phyloP scores from a whole-genome alignment of 1,139 yeast species.

The Candida neerlandica region DNA sequence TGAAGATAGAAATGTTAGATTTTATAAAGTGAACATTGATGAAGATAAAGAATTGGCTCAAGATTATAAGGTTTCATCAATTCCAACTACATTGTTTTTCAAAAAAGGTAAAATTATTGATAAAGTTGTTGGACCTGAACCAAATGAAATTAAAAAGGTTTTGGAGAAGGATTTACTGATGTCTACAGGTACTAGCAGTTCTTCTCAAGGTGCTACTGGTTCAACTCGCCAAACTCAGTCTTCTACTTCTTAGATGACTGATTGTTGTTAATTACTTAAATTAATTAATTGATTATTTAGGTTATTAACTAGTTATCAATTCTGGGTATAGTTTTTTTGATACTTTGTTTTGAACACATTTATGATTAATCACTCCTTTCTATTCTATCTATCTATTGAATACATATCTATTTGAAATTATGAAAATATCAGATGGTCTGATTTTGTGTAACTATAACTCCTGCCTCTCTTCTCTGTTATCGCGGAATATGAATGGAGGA shows the following conservation, averaged over 20 bases:
- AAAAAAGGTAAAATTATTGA: constrained; percentile 69
- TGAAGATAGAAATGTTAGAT: constrained; percentile 12
- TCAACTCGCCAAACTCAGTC: constrained; percentile 3
- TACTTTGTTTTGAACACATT: neutral
- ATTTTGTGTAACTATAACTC: too few species aligned
- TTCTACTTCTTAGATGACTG: neutral
- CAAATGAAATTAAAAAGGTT: constrained; percentile 24
- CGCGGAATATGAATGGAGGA: neutral
- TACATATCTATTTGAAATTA: neutral
- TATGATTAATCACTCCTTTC: neutral
- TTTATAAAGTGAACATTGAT: constrained; percentile 16
- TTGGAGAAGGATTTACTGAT: constrained; percentile 15
- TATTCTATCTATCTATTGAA: neutral
- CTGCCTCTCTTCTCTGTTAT: too few species aligned
- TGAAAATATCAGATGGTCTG: neutral
- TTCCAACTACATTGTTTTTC: constrained; percentile 57
- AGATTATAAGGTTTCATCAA: constrained; percentile 61
- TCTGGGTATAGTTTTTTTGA: constrained; percentile 1
- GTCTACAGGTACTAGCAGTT: neutral
- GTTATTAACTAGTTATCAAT: neutral
- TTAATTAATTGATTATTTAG: neutral
- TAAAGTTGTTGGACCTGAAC: constrained; percentile 81
- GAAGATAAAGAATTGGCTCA: constrained; percentile 17
- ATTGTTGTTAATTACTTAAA: neutral
- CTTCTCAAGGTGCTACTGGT: neutral